A percentile compares a stretch with the other conserved stretches of the same genome.
Conservation (phyloP, 768 basidiomycete genomes). For the Kondoa malvinella region DNA sequence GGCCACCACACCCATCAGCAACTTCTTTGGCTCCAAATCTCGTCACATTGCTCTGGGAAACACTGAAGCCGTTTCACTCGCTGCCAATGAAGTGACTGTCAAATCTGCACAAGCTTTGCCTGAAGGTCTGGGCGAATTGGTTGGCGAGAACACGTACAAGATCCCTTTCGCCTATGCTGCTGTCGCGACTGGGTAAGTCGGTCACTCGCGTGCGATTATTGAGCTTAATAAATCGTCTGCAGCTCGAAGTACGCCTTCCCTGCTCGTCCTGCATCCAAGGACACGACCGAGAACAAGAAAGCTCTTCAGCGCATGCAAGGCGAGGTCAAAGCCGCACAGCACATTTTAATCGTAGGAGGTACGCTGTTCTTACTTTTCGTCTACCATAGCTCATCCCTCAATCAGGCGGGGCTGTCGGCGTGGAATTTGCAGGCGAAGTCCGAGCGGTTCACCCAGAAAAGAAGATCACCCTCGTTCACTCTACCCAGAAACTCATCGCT, state of each 20-base stretch:
- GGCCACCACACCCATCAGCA: background rate
- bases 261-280: constrained; percentile 10
- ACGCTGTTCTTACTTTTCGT: background rate
- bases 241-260: constrained; percentile 16
- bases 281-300: constrained; percentile 7
- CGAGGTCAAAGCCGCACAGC: constrained; percentile 1
- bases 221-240: background rate
- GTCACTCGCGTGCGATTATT: constrained; percentile 1
- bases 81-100: constrained; percentile 6
- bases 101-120: constrained; percentile 8
- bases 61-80: constrained; percentile 8
- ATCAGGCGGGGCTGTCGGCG: constrained; percentile 23
- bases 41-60: constrained; percentile 9
- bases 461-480: constrained; percentile 24
- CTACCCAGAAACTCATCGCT: constrained; percentile 8
- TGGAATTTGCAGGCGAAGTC: constrained; percentile 26
- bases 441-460: constrained; percentile 15
- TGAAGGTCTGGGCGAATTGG: constrained; percentile 10
- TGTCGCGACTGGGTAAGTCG: constrained; percentile 21
- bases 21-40: background rate
- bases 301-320: constrained; percentile 10
- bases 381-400: background rate
- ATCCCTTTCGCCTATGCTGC: constrained; percentile 20
- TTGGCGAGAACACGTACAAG: constrained; percentile 10
- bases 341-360: constrained; percentile 19